Evolutionary conservation across 805 yeast genomes (phyloP).

Genomic region (Schwanniomyces yamadae): DNA sequence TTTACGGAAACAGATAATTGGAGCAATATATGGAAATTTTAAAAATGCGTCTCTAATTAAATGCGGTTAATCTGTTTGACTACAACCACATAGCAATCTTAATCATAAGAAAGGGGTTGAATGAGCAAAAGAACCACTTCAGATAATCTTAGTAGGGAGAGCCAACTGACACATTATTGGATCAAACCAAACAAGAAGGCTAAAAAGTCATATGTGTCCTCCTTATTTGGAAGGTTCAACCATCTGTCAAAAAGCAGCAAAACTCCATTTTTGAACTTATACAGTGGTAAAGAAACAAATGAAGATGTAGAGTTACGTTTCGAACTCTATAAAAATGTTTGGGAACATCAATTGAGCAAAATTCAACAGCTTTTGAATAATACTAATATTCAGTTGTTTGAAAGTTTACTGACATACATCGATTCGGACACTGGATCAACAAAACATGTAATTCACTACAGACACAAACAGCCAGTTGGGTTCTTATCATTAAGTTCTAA

Average conservation of each 20-base stretch:
- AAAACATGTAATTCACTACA: background rate
- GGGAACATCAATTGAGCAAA: constrained; percentile 27
- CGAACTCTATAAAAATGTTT: constrained; percentile 21
- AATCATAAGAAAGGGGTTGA: background rate
- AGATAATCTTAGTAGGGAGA: constrained; percentile 14
- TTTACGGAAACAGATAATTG: no score
- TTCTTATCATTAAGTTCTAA: constrained; percentile 39
- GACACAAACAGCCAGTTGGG: constrained; percentile 27
- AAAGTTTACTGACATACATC: constrained; percentile 24
- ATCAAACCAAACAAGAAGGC: constrained; percentile 12
- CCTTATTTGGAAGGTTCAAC: constrained; percentile 4
- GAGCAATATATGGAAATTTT: no score
- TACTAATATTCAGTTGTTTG: constrained; percentile 32
- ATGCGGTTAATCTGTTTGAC: no score
- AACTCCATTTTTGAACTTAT: constrained; percentile 24
- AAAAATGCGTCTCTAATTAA: no score
- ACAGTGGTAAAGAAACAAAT: constrained; percentile 23
- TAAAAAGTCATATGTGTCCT: constrained; percentile 1
- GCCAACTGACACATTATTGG: constrained; percentile 37
- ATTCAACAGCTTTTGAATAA: constrained; percentile 29
- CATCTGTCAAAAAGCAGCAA: constrained; percentile 1
- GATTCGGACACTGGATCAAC: constrained; percentile 5
- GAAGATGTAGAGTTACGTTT: constrained; percentile 22
- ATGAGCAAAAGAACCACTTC: constrained; percentile 8
- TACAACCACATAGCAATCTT: no score